Conservation (phyloP, 2,329 filamentous ascomycete genomes). For the Fusarium citri region DNA sequence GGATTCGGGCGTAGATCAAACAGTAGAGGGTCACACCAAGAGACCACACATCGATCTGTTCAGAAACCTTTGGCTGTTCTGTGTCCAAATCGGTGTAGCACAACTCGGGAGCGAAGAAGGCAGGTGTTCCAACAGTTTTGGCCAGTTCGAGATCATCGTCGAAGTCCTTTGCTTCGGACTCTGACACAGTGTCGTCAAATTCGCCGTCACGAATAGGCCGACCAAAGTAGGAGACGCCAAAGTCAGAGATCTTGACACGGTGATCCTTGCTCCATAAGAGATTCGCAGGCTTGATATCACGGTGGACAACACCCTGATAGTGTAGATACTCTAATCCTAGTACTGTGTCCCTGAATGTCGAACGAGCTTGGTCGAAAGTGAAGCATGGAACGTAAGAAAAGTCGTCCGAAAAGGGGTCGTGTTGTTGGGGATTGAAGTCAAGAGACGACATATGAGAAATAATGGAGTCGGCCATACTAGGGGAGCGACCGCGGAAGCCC, state of each 20-base stretch:
- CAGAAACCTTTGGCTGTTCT: constrained; percentile 82
- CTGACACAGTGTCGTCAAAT: constrained; percentile 77
- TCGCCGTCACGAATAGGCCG: constrained; percentile 87
- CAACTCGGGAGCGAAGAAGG: constrained; percentile 96
- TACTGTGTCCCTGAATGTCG: constrained; percentile 91
- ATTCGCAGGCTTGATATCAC: constrained; percentile 91
- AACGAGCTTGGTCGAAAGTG: constrained; percentile 83
- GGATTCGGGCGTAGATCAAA: constrained; percentile 91
- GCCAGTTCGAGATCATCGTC: constrained; percentile 96
- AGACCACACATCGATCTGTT: constrained; percentile 97
- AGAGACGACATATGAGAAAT: constrained; percentile 76
- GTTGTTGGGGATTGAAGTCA: constrained; percentile 67
- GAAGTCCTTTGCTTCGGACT: constrained; percentile 86
- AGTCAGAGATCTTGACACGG: constrained; percentile 97
- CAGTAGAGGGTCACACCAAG: constrained; percentile 96
- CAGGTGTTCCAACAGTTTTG: constrained; percentile 96
- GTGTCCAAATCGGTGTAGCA: constrained; percentile 85
- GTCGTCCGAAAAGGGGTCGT: constrained; percentile 82
- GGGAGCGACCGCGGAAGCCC: constrained; percentile 73
- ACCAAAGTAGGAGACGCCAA: constrained; percentile 97
- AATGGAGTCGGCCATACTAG: constrained; percentile 83
- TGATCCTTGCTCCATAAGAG: constrained; percentile 87
- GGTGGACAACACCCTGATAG: constrained; percentile 85
- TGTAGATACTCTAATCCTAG: constrained; percentile 93
- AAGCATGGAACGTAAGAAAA: constrained; percentile 94